A percentile compares a stretch with the other conserved stretches of the same genome.
phyloP scores from a whole-genome alignment of 768 basidiomycete genomes.

The Lactifluus rugatus region DNA sequence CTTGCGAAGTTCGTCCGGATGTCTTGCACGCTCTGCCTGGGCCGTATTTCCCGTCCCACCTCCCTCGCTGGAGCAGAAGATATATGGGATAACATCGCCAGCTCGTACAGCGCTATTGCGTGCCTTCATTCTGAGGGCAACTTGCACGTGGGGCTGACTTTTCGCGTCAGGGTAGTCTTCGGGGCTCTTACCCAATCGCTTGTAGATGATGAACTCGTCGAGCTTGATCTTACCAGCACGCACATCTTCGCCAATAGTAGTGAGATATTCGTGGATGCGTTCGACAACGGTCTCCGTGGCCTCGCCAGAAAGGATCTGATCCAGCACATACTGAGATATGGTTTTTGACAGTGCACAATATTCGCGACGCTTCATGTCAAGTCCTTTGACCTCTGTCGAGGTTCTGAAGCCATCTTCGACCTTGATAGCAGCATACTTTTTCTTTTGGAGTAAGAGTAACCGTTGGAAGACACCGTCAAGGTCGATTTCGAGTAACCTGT shows the following conservation, averaged over 20 bases:
- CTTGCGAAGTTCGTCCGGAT: constrained; percentile 85
- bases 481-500: constrained; percentile 94
- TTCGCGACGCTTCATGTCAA: constrained; percentile 98
- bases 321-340: constrained; percentile 88
- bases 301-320: constrained; percentile 86
- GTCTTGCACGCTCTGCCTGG: constrained; percentile 85
- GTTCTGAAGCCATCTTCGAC: constrained; percentile 75
- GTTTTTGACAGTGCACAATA: constrained; percentile 88
- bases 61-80: constrained; percentile 78
- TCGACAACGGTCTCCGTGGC: constrained; percentile 82
- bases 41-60: constrained; percentile 59
- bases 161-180: constrained; percentile 97
- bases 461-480: constrained; percentile 91
- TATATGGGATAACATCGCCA: constrained; percentile 93
- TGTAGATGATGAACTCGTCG: constrained; percentile 94
- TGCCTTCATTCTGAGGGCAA: constrained; percentile 82
- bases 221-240: constrained; percentile 66
- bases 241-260: constrained; percentile 65
- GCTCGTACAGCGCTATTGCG: constrained; percentile 69
- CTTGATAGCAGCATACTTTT: constrained; percentile 98
- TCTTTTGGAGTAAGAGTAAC: constrained; percentile 89
- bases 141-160: constrained; percentile 92
- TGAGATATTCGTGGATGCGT: constrained; percentile 87
- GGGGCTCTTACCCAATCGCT: constrained; percentile 95
- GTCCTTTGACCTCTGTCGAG: constrained; percentile 84